Percentiles rank a stretch among this genome's conserved stretches.
Conservation (phyloP, 345 rosid genomes). For the Citrus trifoliata region DNA sequence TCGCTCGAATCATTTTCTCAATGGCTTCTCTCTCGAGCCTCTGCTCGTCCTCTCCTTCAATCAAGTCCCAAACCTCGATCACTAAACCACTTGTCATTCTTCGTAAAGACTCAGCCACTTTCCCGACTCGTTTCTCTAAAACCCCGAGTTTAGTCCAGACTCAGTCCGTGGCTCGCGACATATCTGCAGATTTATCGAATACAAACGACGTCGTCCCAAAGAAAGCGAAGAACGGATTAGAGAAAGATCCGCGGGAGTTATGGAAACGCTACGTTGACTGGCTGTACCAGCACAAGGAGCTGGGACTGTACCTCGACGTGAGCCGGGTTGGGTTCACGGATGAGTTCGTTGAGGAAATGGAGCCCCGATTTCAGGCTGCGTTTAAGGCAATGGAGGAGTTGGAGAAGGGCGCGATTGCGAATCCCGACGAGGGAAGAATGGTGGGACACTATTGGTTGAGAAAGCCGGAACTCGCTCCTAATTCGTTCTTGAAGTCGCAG, state of each 20-base stretch:
- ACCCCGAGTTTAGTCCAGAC: constrained; percentile 20
- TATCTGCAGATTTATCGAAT: constrained; percentile 40
- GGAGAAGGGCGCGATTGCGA: constrained; percentile 90
- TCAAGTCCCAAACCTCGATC: constrained; percentile 28
- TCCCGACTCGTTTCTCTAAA: constrained; percentile 29
- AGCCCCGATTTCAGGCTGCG: constrained; percentile 62
- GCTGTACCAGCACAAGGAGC: constrained; percentile 90
- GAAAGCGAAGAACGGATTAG: constrained; percentile 44
- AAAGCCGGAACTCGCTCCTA: constrained; percentile 69
- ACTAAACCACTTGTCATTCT: constrained; percentile 20
- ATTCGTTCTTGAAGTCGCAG: constrained; percentile 47
- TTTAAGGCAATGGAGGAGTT: constrained; percentile 78
- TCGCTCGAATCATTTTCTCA: constrained; percentile 24
- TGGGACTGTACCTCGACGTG: constrained; percentile 82
- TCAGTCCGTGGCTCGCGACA: constrained; percentile 56
- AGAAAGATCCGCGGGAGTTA: constrained; percentile 57
- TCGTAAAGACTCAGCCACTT: constrained; percentile 35
- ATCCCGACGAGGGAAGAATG: constrained; percentile 98
- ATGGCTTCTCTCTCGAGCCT: constrained; percentile 62
- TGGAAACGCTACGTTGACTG: constrained; percentile 91
- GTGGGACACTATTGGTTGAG: constrained; percentile 98
- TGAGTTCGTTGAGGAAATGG: constrained; percentile 78
- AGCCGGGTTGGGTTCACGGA: constrained; percentile 88
- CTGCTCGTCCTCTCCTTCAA: constrained; percentile 39
- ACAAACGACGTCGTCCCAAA: constrained; percentile 24